phyloP scores from a whole-genome alignment of 352 stramenopile species.

The Phytophthora nicotianae region DNA sequence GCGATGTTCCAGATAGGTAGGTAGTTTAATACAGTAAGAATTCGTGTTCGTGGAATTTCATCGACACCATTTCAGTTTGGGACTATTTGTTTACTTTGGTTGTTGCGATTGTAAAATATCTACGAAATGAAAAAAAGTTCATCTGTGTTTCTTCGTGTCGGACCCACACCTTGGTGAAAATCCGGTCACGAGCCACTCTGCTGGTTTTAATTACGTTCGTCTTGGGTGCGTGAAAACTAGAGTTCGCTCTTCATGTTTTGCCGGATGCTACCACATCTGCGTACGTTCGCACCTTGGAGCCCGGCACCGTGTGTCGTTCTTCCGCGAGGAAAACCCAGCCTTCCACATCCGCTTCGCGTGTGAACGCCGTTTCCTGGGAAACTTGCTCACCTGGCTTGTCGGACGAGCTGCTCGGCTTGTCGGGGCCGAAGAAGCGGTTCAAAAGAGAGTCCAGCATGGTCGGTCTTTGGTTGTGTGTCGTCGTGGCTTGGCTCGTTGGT shows the following conservation, averaged over 20 bases:
- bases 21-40: constrained; percentile 29
- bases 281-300: constrained; percentile 41
- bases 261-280: constrained; percentile 46
- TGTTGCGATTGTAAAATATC: constrained; percentile 3
- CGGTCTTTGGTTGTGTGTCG: constrained; percentile 3
- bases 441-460: constrained; percentile 46
- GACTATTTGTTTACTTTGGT: constrained; percentile 16
- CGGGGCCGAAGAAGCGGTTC: constrained; percentile 37
- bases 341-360: constrained; percentile 47
- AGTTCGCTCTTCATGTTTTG: constrained; percentile 20
- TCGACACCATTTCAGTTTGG: constrained; percentile 20
- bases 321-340: constrained; percentile 56
- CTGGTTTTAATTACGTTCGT: not conserved
- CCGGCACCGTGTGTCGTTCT: constrained; percentile 23
- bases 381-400: constrained; percentile 21
- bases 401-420: constrained; percentile 7
- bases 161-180: not conserved
- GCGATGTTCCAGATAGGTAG: constrained; percentile 9
- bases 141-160: constrained; percentile 8
- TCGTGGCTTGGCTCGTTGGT: constrained; percentile 2
- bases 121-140: constrained; percentile 7
- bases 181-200: not conserved
- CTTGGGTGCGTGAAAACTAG: not conserved
- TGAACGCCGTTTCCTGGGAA: constrained; percentile 40
- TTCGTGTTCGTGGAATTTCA: constrained; percentile 7